phyloP scores from a whole-genome alignment of 108 stramenopile species.

The Fistulifera solaris region DNA sequence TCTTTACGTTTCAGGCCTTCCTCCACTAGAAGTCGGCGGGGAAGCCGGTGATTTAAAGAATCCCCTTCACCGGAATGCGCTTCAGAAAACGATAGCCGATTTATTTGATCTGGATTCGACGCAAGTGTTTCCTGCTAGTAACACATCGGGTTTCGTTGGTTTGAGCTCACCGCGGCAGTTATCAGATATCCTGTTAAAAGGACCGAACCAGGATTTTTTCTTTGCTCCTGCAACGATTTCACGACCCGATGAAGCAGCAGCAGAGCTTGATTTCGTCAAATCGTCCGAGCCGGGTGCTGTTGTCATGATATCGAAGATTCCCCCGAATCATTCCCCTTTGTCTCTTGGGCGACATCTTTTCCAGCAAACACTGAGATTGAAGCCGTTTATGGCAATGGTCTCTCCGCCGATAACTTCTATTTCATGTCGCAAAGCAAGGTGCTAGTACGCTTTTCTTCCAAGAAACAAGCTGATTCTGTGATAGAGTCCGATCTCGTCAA shows the following conservation, averaged over 20 bases:
- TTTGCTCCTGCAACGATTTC: conserved; percentile 21
- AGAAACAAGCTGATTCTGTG: conserved; percentile 46
- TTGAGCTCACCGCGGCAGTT: conserved; percentile 39
- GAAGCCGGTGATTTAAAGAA: conserved; percentile 45
- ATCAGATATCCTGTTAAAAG: conserved; percentile 20
- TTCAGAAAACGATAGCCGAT: conserved; percentile 45
- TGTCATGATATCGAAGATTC: conserved; percentile 51
- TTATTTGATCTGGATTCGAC: conserved; percentile 43
- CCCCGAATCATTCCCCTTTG: conserved; percentile 26
- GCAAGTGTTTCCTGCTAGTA: conserved; percentile 52
- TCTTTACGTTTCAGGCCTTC: conserved; percentile 65
- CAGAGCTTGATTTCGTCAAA: conserved; percentile 24
- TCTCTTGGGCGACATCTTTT: conserved; percentile 42
- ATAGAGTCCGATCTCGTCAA: conserved; percentile 39
- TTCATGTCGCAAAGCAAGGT: conserved; percentile 49
- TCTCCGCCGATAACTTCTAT: conserved; percentile 37
- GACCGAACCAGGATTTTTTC: conserved; percentile 16
- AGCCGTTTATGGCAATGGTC: conserved; percentile 33
- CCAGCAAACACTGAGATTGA: conserved; percentile 46
- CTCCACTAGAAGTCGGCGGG: conserved; percentile 37
- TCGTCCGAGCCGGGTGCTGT: conserved; percentile 26
- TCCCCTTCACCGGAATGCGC: conserved; percentile 43
- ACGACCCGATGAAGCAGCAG: conserved; percentile 25
- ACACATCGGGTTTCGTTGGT: conserved; percentile 73
- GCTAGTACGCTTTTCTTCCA: conserved; percentile 51